A percentile compares a stretch with the other conserved stretches of the same genome.
phyloP scores from a whole-genome alignment of 768 basidiomycete species.

The Galerina marginata region DNA sequence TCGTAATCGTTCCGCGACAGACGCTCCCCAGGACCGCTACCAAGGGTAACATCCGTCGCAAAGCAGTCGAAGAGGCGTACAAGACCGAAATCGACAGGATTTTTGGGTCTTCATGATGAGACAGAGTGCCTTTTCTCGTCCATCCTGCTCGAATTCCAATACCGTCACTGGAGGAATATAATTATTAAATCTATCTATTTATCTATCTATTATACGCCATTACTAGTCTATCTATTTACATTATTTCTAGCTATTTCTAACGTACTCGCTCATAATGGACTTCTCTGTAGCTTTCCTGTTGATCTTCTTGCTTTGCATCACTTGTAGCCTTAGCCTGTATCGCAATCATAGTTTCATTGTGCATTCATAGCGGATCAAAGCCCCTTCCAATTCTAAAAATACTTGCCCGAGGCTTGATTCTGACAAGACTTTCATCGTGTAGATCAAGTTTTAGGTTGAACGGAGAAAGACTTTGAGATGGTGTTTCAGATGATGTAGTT shows the following conservation, averaged over 20 bases:
- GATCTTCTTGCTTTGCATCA: not conserved
- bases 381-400: constrained; percentile 6
- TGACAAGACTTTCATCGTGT: not conserved
- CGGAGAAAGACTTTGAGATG: not conserved
- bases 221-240: not conserved
- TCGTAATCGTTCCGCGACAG: constrained; percentile 68
- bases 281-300: not conserved
- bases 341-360: not conserved
- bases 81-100: constrained; percentile 61
- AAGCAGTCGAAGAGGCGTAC: constrained; percentile 74
- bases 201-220: constrained; percentile 5
- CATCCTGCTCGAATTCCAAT: not conserved
- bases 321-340: not conserved
- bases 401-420: constrained; percentile 1
- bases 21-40: constrained; percentile 79
- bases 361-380: constrained; percentile 15
- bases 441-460: constrained; percentile 13
- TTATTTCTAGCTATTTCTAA: constrained; percentile 1
- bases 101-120: constrained; percentile 37
- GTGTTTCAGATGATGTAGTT: constrained; percentile 2
- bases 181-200: constrained; percentile 1
- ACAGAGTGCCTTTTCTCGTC: not conserved
- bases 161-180: not conserved
- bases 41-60: constrained; percentile 82
- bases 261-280: not conserved